A percentile compares a stretch with the other conserved stretches of the same genome.
Evolutionary conservation across 1,284 basidiomycete genomes (phyloP).

Genomic region (Hymenochaete sp.): DNA sequence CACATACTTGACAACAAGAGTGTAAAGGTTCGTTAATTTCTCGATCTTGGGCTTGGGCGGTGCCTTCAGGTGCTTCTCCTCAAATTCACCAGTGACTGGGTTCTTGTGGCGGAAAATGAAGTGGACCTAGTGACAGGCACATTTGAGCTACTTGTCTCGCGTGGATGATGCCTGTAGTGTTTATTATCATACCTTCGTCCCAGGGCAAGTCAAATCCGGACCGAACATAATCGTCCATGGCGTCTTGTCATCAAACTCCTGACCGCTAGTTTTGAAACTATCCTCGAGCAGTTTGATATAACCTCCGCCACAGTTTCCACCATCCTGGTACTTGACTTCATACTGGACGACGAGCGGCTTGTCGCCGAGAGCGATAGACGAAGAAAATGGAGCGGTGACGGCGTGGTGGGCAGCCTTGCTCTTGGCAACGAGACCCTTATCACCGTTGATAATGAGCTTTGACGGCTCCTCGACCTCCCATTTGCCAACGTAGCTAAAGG

Average conservation of each 20-base stretch:
- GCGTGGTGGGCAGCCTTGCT: constrained; percentile 92
- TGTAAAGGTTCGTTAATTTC: constrained; percentile 88
- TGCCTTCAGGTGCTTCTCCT: constrained; percentile 92
- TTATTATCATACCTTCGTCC: constrained; percentile 69
- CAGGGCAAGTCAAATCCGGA: constrained; percentile 80
- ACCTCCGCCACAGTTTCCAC: constrained; percentile 97
- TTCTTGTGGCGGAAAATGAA: constrained; percentile 98
- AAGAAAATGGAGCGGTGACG: constrained; percentile 86
- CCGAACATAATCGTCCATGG: constrained; percentile 98
- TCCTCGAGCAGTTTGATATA: constrained; percentile 96
- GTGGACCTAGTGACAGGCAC: constrained; percentile 56
- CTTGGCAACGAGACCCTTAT: constrained; percentile 88
- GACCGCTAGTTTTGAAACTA: constrained; percentile 84
- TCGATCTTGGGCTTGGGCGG: constrained; percentile 82
- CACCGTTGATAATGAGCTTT: constrained; percentile 65
- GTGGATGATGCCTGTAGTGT: too few relatives aligned
- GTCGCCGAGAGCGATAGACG: constrained; percentile 74
- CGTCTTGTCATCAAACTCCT: constrained; percentile 95
- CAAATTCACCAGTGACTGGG: constrained; percentile 83
- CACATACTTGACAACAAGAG: constrained; percentile 80
- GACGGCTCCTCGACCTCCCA: constrained; percentile 93
- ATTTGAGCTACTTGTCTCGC: too few relatives aligned
- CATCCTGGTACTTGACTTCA: constrained; percentile 99
- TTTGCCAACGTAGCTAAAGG: constrained; percentile 93
- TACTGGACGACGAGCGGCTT: constrained; percentile 96